These are phyloP conservation scores for Neostapfia colusana DNA, from an alignment of 176 grass and related monocot species.

Conservation along the genomic window DNA sequence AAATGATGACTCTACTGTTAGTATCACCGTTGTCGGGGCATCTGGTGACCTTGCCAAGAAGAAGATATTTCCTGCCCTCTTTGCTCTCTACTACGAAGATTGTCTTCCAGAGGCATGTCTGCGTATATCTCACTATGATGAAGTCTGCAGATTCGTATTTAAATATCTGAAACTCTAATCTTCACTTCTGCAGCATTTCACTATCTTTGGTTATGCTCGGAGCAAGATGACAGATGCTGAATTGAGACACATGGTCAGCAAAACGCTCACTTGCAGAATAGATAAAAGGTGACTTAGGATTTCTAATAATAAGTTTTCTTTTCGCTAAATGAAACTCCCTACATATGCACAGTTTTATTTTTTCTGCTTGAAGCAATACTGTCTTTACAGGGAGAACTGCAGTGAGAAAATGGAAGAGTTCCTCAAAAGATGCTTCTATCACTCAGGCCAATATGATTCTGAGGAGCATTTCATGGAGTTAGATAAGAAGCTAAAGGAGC, in stretches of 20 bases:
- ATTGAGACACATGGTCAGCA: slow-evolving; percentile 88
- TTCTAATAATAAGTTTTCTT: not conserved
- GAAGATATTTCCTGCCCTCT: slow-evolving; percentile 98
- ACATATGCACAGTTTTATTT: not conserved
- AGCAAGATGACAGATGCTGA: slow-evolving; percentile 99
- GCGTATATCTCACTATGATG: not conserved
- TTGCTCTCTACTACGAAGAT: slow-evolving; percentile 94
- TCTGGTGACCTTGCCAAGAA: slow-evolving; percentile 97
- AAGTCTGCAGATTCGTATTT: not conserved
- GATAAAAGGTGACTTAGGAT: slow-evolving; percentile 73
- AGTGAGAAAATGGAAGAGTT: slow-evolving; percentile 95
- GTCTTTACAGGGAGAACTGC: slow-evolving; percentile 79
- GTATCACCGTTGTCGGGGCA: slow-evolving; percentile 89
- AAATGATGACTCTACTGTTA: slow-evolving; percentile 59
- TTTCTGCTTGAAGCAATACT: slow-evolving; percentile 29
- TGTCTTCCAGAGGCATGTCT: slow-evolving; percentile 75
- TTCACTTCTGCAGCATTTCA: slow-evolving; percentile 72
- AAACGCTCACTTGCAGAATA: slow-evolving; percentile 90
- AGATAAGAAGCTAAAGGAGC: slow-evolving; percentile 76
- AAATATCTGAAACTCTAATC: not conserved
- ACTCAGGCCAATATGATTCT: slow-evolving; percentile 94
- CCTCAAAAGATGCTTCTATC: slow-evolving; percentile 95
- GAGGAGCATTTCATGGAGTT: slow-evolving; percentile 76
- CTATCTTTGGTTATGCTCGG: slow-evolving; percentile 95
- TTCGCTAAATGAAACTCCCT: slow-evolving; percentile 11